phyloP scores from a whole-genome alignment of 176 grass and related monocot genomes.

The Musa schizocarpa region DNA sequence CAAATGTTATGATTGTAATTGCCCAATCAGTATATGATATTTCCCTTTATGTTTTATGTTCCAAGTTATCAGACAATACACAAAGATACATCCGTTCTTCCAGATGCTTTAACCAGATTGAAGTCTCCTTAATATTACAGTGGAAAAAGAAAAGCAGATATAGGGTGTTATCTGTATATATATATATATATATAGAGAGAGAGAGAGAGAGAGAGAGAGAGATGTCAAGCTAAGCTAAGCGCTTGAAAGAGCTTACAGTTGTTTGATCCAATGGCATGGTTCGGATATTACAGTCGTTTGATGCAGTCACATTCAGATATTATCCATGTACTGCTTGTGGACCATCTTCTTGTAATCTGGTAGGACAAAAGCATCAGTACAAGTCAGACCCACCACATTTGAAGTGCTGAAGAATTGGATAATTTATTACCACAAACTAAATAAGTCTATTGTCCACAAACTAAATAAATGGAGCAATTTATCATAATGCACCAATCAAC shows the following conservation, averaged over 20 bases:
- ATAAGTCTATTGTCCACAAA: neutral
- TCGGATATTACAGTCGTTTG: neutral
- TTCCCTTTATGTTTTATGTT: neutral
- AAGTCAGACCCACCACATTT: neutral
- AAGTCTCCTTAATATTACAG: neutral
- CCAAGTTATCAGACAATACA: neutral
- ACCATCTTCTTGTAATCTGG: conserved; percentile 32
- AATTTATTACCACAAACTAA: neutral
- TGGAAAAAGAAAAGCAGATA: neutral
- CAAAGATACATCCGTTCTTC: neutral
- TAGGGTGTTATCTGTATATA: neutral
- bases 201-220: too few species aligned
- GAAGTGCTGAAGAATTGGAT: neutral
- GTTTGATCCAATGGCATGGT: too few species aligned
- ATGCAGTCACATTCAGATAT: neutral
- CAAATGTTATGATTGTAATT: neutral
- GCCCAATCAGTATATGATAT: neutral
- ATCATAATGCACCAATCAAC: neutral
- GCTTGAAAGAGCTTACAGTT: neutral
- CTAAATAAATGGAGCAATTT: neutral
- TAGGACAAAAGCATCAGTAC: neutral
- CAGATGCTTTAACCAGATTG: neutral
- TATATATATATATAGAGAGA: too few species aligned
- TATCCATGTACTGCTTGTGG: conserved; percentile 23
- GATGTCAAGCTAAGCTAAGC: too few species aligned